phyloP scores from a whole-genome alignment of 139 green algal genomes.

The Tetradesmus obliquus region DNA sequence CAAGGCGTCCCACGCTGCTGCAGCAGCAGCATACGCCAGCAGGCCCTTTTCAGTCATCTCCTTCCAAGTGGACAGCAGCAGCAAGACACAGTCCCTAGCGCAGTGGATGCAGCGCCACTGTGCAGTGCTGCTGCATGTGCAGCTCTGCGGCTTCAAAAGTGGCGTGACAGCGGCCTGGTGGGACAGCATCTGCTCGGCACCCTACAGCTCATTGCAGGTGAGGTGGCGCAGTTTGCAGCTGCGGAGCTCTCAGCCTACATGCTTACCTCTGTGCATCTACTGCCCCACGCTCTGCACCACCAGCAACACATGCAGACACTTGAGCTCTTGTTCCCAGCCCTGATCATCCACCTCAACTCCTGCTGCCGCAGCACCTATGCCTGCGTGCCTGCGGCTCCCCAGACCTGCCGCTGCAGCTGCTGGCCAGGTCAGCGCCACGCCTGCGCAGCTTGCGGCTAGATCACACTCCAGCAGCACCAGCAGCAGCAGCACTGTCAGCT shows the following conservation, averaged over 20 bases:
- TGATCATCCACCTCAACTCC: too few relatives aligned
- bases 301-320: too few relatives aligned
- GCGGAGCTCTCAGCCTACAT: too few relatives aligned
- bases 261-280: too few relatives aligned
- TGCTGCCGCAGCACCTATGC: neutral
- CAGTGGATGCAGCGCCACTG: neutral
- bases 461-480: neutral
- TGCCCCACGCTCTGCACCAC: too few relatives aligned
- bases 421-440: neutral
- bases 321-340: too few relatives aligned
- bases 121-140: neutral
- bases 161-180: neutral
- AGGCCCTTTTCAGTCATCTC: neutral
- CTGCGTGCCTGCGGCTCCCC: neutral
- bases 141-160: neutral
- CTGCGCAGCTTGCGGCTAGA: neutral
- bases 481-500: neutral
- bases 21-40: neutral
- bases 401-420: neutral
- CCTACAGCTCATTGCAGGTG: neutral
- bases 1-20: neutral
- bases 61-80: neutral
- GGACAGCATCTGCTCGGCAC: neutral
- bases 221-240: neutral
- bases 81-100: neutral